Evolutionary conservation across 495 filamentous ascomycete genomes (phyloP), one percentile per base, ranked within the genome.

Genomic region (Talaromyces trachyspermus): DNA sequence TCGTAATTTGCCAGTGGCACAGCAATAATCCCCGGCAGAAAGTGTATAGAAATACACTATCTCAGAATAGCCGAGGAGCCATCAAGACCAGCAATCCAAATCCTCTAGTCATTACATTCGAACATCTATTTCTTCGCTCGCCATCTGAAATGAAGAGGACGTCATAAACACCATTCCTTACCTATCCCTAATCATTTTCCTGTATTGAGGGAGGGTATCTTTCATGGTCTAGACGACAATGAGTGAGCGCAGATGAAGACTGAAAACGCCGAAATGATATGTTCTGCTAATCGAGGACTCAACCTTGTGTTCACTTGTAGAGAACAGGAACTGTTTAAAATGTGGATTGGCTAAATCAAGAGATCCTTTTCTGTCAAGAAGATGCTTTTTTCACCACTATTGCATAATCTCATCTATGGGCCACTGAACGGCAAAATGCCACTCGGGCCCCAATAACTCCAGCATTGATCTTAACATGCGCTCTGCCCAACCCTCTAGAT

Each of bases 381-480:
- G 14, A 10, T 32, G 29, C 29, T 37, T 17, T 37, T 17, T 11
- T n/a, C n/a, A n/a, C n/a, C 19, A 1, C 6, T 12, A 17, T 2
- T 37, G 33, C n/a, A 37, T 15, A 7, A 46, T 30, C 44, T 46
- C 30, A 3, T 35, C 44, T 18, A 37, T 37, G 15, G 44, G 44
- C 44, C 44, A 46, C 18, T 26, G 44, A 11, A 36, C 25, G 11
- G 44, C 44, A 14, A 33, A 33, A 8, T n/a, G 17, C 44, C 44
- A 46, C 0, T 46, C 44, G 2, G 44, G 20, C 24, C 30, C 44
- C 20, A 46, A 19, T 30, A 46, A 14, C 1, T 37, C 44, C 10
- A 46, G 27, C 44, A 46, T 46, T 4, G 44, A 29, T 15, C 22
- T 23, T 15, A 46, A 24, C 44, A 46, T 46, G 19, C 44, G 44